A percentile compares a stretch with the other conserved stretches of the same genome.
phyloP scores from a whole-genome alignment of 495 filamentous ascomycete genomes.

The Daldinia vernicosa region DNA sequence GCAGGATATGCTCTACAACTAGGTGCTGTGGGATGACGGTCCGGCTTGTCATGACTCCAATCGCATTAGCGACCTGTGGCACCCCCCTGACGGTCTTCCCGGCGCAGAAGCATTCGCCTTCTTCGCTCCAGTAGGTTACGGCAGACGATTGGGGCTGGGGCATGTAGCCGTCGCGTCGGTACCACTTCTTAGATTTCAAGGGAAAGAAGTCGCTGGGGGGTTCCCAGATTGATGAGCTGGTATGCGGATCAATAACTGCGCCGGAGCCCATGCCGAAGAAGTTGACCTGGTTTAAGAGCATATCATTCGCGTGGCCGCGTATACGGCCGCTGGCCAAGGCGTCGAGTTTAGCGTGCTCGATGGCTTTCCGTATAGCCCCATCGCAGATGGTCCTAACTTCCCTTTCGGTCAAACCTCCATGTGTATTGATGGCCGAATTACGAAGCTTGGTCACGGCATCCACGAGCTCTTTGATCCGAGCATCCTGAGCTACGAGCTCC shows the following conservation, averaged over 20 bases:
- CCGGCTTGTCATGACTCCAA: slow-evolving; percentile 59
- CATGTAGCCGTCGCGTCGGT: slow-evolving; percentile 29
- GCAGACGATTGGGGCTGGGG: slow-evolving; percentile 53
- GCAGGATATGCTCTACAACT: slow-evolving; percentile 70
- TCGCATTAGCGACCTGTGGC: slow-evolving; percentile 47
- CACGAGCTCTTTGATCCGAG: slow-evolving; percentile 30
- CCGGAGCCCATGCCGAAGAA: slow-evolving; percentile 52
- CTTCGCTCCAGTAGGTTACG: slow-evolving; percentile 65
- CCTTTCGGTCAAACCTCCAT: slow-evolving; percentile 10
- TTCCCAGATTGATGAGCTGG: slow-evolving; percentile 45
- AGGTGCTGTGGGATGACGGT: slow-evolving; percentile 63
- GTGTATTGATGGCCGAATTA: neutral
- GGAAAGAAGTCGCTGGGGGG: neutral
- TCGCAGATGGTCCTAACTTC: slow-evolving; percentile 46
- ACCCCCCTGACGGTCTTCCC: slow-evolving; percentile 43
- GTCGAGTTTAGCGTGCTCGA: slow-evolving; percentile 49
- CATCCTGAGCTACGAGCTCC: slow-evolving; percentile 38
- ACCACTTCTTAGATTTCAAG: slow-evolving; percentile 37
- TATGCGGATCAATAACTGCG: slow-evolving; percentile 44
- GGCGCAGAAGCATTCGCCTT: slow-evolving; percentile 74
- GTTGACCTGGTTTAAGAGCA: slow-evolving; percentile 53
- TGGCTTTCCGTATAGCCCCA: slow-evolving; percentile 45
- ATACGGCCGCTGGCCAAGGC: slow-evolving; percentile 45
- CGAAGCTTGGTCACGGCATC: slow-evolving; percentile 15
- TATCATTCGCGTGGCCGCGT: slow-evolving; percentile 33